Conservation (phyloP, 2,329 filamentous ascomycete species). For the Ilyonectria robusta region DNA sequence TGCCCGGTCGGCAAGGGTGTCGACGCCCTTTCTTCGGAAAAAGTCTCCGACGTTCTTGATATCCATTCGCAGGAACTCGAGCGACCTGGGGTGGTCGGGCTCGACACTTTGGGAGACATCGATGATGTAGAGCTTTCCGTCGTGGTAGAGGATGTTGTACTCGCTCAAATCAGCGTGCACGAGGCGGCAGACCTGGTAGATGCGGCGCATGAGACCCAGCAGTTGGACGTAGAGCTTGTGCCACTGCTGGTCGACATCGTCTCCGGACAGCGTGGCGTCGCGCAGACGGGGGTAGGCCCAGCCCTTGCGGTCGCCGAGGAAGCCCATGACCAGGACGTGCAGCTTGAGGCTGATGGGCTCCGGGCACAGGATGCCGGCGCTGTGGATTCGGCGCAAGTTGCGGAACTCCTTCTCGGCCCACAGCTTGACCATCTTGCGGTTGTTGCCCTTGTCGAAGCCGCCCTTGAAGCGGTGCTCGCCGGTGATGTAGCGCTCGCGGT, state of each 20-base stretch:
- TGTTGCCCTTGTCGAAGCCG: slow-evolving; percentile 95
- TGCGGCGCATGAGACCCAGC: slow-evolving; percentile 87
- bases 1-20: slow-evolving; percentile 83
- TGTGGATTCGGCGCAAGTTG: slow-evolving; percentile 87
- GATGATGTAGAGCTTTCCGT: slow-evolving; percentile 88
- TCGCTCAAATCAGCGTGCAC: slow-evolving; percentile 98
- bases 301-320: slow-evolving; percentile 89
- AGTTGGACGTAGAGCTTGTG: slow-evolving; percentile 84
- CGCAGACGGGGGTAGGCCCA: slow-evolving; percentile 90
- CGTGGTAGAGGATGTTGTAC: slow-evolving; percentile 96
- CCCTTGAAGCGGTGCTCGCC: slow-evolving; percentile 93
- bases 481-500: slow-evolving; percentile 94
- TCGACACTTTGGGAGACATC: slow-evolving; percentile 98
- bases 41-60: slow-evolving; percentile 97
- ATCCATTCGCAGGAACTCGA: slow-evolving; percentile 97
- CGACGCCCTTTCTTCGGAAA: slow-evolving; percentile 88
- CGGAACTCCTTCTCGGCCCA: slow-evolving; percentile 99
- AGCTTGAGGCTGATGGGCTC: slow-evolving; percentile 90
- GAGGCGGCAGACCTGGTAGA: slow-evolving; percentile 92
- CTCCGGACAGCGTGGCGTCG: slow-evolving; percentile 81
- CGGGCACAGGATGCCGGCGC: slow-evolving; percentile 89
- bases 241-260: slow-evolving; percentile 82
- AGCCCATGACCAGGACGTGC: slow-evolving; percentile 96
- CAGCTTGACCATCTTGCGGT: slow-evolving; percentile 96
- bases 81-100: slow-evolving; percentile 91